These are phyloP conservation scores for Fusarium sp. DNA, from an alignment of 2,329 filamentous ascomycete species.

Conservation along the genomic window DNA sequence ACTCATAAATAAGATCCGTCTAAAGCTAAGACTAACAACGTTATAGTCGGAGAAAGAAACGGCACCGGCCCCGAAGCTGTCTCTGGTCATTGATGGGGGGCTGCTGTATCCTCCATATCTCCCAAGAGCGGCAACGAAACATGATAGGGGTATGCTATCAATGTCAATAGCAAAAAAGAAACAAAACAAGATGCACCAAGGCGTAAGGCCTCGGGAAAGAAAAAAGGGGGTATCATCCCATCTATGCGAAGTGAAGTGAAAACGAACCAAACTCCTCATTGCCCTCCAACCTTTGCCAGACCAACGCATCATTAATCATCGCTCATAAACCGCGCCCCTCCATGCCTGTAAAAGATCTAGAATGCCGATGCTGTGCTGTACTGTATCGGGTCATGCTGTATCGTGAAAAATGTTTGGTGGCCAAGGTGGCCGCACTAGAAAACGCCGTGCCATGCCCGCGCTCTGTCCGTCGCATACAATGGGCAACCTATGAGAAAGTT, in stretches of 20 bases:
- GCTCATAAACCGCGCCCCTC: conserved; percentile 33
- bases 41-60: conserved; percentile 68
- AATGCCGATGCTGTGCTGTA: conserved; percentile 12
- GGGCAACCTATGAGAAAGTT: conserved; percentile 31
- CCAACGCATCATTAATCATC: conserved; percentile 44
- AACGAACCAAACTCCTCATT: conserved; percentile 39
- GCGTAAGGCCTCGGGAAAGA: conserved; percentile 29
- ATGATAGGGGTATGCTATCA: conserved; percentile 5
- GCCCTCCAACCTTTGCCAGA: conserved; percentile 26
- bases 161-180: conserved; percentile 8
- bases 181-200: conserved; percentile 23
- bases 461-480: conserved; percentile 28
- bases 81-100: conserved; percentile 48
- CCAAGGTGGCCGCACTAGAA: conserved; percentile 25
- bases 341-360: conserved; percentile 18
- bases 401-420: conserved; percentile 35
- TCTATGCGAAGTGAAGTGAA: conserved; percentile 50
- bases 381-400: conserved; percentile 26
- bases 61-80: conserved; percentile 61
- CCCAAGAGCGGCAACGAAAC: conserved; percentile 16
- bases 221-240: conserved; percentile 56
- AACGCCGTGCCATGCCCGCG: conserved; percentile 40
- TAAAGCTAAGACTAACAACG: conserved; percentile 43
- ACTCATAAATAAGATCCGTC: conserved; percentile 14
- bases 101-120: conserved; percentile 5